Evolutionary conservation across 2,329 filamentous ascomycete genomes (phyloP), one percentile per base, ranked within the genome.

Genomic region (Taxawa tesnikishii): DNA sequence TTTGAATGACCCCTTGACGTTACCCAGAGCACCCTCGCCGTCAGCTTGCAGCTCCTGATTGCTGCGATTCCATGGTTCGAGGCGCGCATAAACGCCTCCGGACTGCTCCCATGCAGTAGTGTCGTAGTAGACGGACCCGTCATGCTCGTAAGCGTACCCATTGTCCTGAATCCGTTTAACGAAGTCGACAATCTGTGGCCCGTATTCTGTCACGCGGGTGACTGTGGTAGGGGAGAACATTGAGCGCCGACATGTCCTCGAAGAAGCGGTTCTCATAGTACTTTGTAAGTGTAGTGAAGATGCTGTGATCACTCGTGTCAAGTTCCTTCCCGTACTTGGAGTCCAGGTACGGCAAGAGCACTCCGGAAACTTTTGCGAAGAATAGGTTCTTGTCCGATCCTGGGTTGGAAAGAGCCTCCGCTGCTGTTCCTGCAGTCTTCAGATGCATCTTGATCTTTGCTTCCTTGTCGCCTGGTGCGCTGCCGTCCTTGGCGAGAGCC

Each of bases 381-480:
- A 79, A 78, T 41, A 49, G 37, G 16, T 48, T 46, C 11, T 47
- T 31, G 17, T 53, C 32, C 11, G 53, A 12, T 38, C 50, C 12
- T 33, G 52, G 17, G 38, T 44, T 23, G 43, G 39, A 26, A 15
- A 77, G 53, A 2, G 66, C 68, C 34, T 63, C 60, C 8, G 68
- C 65, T 12, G 74, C 71, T 2, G 64, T 60, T 10, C 62, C 52
- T 2, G 65, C 64, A 0, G 73, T 78, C 40, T 73, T 76, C 39
- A 92, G 70, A 48, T 93, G 83, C 83, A 93, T 92, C 59, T 87
- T 92, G 43, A 83, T 60, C 62, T 93, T 93, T 10, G 83, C 83
- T 52, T 92, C 82, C 34, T 76, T 75, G 47, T 93, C 84, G 5
- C 79, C 73, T 0, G 81, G 67, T 12, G 58, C 49, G 30, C 63